Conservation (phyloP, 2,329 filamentous ascomycete species). For the Pyricularia sp. region DNA sequence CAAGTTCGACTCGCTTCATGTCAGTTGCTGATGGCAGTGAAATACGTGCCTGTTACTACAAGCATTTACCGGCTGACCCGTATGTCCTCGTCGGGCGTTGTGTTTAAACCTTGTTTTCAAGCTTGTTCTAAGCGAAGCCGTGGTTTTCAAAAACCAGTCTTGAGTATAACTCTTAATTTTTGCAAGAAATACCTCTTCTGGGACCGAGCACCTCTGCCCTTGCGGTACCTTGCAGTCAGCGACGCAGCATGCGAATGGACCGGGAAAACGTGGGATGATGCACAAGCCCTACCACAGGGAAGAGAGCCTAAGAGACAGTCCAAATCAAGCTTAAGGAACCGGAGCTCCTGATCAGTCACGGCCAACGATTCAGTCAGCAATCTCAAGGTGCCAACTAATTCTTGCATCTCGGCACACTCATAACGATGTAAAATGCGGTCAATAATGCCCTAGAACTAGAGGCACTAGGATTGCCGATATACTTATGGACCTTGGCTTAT, state of each 20-base stretch:
- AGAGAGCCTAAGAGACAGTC: background rate
- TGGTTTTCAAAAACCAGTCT: background rate
- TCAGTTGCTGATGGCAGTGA: background rate
- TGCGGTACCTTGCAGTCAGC: background rate
- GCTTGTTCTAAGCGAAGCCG: background rate
- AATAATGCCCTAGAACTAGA: no score
- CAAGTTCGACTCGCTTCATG: background rate
- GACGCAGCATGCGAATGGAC: background rate
- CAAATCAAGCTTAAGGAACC: background rate
- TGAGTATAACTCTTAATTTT: background rate
- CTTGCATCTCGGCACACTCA: background rate
- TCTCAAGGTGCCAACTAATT: background rate
- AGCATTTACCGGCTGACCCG: background rate
- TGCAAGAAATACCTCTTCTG: background rate
- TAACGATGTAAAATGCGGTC: background rate
- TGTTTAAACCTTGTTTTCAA: background rate
- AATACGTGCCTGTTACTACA: background rate
- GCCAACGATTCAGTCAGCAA: background rate
- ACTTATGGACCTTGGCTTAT: background rate
- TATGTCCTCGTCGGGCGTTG: background rate
- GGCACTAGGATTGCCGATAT: background rate
- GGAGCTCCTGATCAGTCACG: background rate
- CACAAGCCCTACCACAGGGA: background rate
- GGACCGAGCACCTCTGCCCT: background rate
- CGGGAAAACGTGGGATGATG: background rate